Evolutionary conservation across 257 asterid species (phyloP).

Genomic region (Petunia axillaris): DNA sequence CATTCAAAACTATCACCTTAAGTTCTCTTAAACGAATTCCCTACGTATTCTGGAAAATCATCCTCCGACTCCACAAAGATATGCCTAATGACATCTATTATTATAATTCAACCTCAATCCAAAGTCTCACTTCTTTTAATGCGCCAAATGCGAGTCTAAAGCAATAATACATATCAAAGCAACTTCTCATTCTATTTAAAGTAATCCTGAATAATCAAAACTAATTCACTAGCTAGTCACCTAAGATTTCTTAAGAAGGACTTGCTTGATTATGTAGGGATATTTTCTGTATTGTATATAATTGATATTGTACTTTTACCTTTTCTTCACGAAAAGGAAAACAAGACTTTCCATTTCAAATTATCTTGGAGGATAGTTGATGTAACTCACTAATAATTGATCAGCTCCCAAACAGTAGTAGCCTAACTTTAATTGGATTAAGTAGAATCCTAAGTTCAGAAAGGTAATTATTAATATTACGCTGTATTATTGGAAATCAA

Average conservation of each 20-base stretch:
- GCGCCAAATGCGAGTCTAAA: conserved; percentile 17
- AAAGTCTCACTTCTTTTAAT: conserved; percentile 26
- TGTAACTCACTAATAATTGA: conserved; percentile 21
- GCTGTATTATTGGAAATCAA: conserved; percentile 1
- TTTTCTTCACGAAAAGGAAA: conserved; percentile 21
- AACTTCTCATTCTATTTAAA: conserved; percentile 3
- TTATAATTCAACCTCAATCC: background rate
- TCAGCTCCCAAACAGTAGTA: background rate
- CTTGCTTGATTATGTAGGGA: conserved; percentile 4
- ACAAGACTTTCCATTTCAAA: conserved; percentile 4
- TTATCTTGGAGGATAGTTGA: background rate
- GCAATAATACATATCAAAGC: conserved; percentile 22
- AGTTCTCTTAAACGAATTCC: conserved; percentile 5
- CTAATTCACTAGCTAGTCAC: conserved; percentile 5
- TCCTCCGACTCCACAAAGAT: background rate
- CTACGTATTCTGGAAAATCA: background rate
- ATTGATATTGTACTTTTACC: conserved; percentile 9
- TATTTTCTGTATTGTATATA: conserved; percentile 15
- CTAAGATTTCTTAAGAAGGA: conserved; percentile 3
- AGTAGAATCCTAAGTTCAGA: conserved; percentile 21
- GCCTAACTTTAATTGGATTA: background rate
- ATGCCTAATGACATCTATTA: background rate
- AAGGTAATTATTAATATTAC: background rate
- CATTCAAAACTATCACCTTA: conserved; percentile 5
- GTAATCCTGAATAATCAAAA: background rate